A percentile compares a stretch with the other conserved stretches of the same genome.
Evolutionary conservation across 805 yeast genomes (phyloP).

Genomic region (Schizosaccharomyces japonicus): DNA sequence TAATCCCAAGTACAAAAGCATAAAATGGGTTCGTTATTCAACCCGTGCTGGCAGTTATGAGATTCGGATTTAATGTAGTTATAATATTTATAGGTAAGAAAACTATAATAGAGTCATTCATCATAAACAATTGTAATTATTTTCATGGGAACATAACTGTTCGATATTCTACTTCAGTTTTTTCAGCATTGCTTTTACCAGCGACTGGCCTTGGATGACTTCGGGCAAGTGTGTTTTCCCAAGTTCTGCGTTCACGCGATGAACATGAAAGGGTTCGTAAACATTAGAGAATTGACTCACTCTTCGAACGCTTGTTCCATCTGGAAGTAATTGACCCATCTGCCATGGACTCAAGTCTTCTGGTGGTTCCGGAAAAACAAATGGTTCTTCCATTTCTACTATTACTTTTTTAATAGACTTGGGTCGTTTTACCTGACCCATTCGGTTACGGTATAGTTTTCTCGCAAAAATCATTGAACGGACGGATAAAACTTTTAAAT

Average conservation of each 20-base stretch:
- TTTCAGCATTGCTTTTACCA: too few species aligned
- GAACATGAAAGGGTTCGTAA: not conserved
- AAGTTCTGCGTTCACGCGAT: not conserved
- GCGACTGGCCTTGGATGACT: too few species aligned
- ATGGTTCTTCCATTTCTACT: constrained; percentile 84
- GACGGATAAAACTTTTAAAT: constrained; percentile 66
- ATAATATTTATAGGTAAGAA: not conserved
- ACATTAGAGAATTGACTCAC: not conserved
- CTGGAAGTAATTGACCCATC: constrained; percentile 15
- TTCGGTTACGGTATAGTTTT: not conserved
- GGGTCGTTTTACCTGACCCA: constrained; percentile 33
- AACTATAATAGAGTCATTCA: not conserved
- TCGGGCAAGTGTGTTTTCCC: too few species aligned
- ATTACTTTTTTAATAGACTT: constrained; percentile 63
- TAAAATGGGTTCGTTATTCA: constrained; percentile 70
- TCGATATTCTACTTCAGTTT: too few species aligned
- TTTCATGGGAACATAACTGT: too few species aligned
- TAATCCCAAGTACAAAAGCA: constrained; percentile 31
- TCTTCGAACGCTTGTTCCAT: not conserved
- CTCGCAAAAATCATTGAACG: constrained; percentile 17
- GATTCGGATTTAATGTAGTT: constrained; percentile 29
- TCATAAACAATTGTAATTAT: too few species aligned
- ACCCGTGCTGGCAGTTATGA: constrained; percentile 65
- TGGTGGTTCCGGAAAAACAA: constrained; percentile 61
- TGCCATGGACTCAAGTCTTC: constrained; percentile 14